Evolutionary conservation across 202 grass and related monocot genomes (phyloP), one percentile per base, ranked within the genome.

Genomic region (Setaria italica): DNA sequence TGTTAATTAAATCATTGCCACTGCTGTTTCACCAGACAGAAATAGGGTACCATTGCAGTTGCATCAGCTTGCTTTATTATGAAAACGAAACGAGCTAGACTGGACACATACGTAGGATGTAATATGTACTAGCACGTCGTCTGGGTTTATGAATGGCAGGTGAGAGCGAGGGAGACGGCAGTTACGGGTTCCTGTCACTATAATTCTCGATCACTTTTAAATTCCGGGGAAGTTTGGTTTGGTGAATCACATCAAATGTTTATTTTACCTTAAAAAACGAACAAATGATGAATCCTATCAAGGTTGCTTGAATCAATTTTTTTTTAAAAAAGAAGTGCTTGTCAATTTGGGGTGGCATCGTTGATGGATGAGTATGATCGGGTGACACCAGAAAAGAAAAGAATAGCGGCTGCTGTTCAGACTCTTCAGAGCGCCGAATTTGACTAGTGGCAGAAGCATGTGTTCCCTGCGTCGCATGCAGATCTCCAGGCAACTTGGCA

Each of bases 401-500:
- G 2, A 37, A 6, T 11, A 32, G 81, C 11, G 51, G 50, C 48
- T 2, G 15, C 19, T 50, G 76, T 48, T 78, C 56, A 75, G 72
- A 66, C 63, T 75, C 48, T 34, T 56, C 30, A 67, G 82, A 82
- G 71, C 7, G 33, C 33, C 72, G 82, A 77, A 78, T 85, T 91
- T 91, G 82, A 85, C 82, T 51, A 84, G 19, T 70, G 81, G 30
- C n/a, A 51, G 42, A 73, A 73, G 49, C 76, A 80, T 50, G 68
- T 62, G 54, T 84, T 84, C 16, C 16, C 74, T 19, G 70, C 30
- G 84, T 65, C 39, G 51, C 74, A 32, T 70, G 81, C 81, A 81
- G 85, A 91, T 91, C 82, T 91, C 81, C 21, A 82, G 77, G 41
- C 85, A 88, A 30, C 64, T 77, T 85, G 77, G 41, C 85, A 88